Conservation (phyloP, 306 rosid genomes). For the Arachis hypogaea region DNA sequence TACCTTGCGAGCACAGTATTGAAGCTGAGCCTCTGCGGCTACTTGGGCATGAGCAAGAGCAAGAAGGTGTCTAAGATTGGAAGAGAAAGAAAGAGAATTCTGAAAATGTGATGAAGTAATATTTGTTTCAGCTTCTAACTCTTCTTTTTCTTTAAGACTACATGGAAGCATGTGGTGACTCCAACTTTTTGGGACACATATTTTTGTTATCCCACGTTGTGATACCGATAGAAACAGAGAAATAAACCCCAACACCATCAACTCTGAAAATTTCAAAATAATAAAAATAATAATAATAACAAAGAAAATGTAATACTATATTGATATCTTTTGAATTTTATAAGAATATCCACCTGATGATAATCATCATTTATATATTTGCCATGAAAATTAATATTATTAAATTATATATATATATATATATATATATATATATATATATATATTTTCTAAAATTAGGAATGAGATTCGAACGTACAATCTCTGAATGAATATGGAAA, state of each 20-base stretch:
- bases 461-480: no score
- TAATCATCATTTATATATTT: no score
- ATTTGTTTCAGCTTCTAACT: neutral
- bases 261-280: constrained; percentile 48
- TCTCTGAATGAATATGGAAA: no score
- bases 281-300: neutral
- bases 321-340: no score
- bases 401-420: no score
- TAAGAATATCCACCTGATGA: no score
- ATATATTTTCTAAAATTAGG: no score
- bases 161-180: constrained; percentile 76
- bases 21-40: constrained; percentile 7
- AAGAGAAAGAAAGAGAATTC: constrained; percentile 43
- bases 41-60: constrained; percentile 33
- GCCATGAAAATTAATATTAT: no score
- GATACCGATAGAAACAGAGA: constrained; percentile 84
- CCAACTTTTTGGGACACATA: constrained; percentile 52
- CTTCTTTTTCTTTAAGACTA: constrained; percentile 12
- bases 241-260: constrained; percentile 91
- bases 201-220: constrained; percentile 62
- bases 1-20: constrained; percentile 62
- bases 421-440: no score
- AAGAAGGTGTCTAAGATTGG: constrained; percentile 49
- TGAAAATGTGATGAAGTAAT: constrained; percentile 44
- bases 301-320: no score